Base-by-base conservation (phyloP, 495 filamentous ascomycete genomes). In the Lindgomyces ingoldianus region DNA sequence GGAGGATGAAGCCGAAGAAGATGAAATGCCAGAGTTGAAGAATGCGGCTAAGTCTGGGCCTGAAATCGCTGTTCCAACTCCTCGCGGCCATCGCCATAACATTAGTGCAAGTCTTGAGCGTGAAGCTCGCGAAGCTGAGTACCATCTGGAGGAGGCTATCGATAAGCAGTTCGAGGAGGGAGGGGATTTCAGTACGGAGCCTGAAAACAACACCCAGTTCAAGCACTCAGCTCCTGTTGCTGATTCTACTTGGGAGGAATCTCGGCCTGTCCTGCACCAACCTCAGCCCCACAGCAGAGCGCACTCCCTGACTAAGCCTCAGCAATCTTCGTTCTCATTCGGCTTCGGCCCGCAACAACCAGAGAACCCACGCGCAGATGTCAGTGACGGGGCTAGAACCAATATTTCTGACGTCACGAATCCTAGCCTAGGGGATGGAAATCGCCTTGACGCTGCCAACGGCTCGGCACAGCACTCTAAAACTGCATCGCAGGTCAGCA, bases 101-200 rank as follows among this genome's bases (percentile, higher is more conserved):
- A 74, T 87, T 41, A 89, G 86, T 62, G 83, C 85, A 58, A 89
- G 84, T 30, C 79, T 97, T 26, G 91, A 96, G 74, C 86, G 87
- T 70, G 91, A 95, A 64, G 85, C 96, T 46, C 89, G 95, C 51
- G 87, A 91, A 71, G 84, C 85, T n/a, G 88, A 95, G 60, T 91
- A 94, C 68, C 89, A 93, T 59, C 72, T 92, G 57, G 89, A 91
- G 68, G 81, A 88, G 66, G 85, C 88, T 41, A 85, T 90, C 65
- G 82, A 89, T 30, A 84, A 83, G 26, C 85, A 89, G 67, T 76
- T 91, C 42, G 86, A 90, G 33, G 85, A 89, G 54, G 86, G 87
- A 55, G 79, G 67, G 26, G 69, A 69, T 39, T 72, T 72, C 33
- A 85, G 62, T 73, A 74, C 42, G 74, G 78, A 70, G 63, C 68